Evolutionary conservation across 75 land plant species (phyloP), one percentile per base, ranked within the genome.

Genomic region (Cupressus sempervirens): DNA sequence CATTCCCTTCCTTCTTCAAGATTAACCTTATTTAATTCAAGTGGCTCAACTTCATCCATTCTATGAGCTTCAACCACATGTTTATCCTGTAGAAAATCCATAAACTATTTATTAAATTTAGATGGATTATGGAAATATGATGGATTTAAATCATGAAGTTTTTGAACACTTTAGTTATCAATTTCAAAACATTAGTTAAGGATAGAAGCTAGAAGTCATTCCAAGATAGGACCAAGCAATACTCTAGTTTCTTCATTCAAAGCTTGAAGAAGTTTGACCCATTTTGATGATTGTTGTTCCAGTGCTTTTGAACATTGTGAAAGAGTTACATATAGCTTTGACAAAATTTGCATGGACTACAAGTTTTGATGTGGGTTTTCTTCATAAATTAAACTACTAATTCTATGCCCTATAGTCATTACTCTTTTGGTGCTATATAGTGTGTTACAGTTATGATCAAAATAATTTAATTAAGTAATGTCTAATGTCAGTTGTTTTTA

Each of bases 351-450:
- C 92, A 86, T 91, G 93, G 56, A 88, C 91, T 87, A 93, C 99
- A 75, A 96, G 94, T 76, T 86, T 93, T 12, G 98, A 97, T 91
- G 99, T 96, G 74, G 99, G 99, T 46, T 91, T 91, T 87, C 92
- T 97, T 75, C 96, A 97, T 90, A 97, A 96, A 87, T 98, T 93
- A 93, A 88, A 30, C 16, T 82, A 43, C 46, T 12, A 73, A 52
- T 50, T 86, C 81, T 67, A 32, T 32, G 0, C 12, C 34, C 14
- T 29, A 70, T 70, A 70, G 3, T 70, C 23, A 48, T 8, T 70
- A 70, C 30, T 32, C 30, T 70, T 70, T 30, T 62, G 72, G 16
- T 83, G 36, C 29, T 58, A 34, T n/a, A 38, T 83, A 50, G 53
- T 50, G 29, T 20, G 23, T 58, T 11, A 20, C 23, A 70, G 76